phyloP scores from a whole-genome alignment of 2,329 filamentous ascomycete genomes.

The Neonectria faginata region DNA sequence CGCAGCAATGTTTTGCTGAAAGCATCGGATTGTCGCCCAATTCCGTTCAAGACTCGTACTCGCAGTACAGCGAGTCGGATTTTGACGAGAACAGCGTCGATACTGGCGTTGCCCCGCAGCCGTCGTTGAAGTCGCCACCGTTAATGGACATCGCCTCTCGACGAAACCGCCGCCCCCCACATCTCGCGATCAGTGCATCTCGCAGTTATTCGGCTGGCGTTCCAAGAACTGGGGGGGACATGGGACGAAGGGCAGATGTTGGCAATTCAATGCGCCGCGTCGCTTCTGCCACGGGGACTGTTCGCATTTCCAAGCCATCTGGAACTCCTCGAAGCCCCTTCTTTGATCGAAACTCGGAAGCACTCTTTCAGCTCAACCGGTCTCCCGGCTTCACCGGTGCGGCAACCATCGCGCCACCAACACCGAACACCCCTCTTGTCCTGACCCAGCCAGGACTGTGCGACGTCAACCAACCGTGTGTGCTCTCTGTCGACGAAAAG shows the following conservation, averaged over 20 bases:
- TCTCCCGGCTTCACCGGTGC: constrained; percentile 55
- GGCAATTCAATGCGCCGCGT: constrained; percentile 65
- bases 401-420: constrained; percentile 60
- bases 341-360: constrained; percentile 60
- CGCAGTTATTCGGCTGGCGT: constrained; percentile 57
- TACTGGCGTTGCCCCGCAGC: constrained; percentile 33
- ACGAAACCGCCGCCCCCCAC: constrained; percentile 59
- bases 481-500: constrained; percentile 49
- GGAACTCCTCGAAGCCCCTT: constrained; percentile 52
- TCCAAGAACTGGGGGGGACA: constrained; percentile 63
- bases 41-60: constrained; percentile 36
- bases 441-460: constrained; percentile 52
- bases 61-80: constrained; percentile 30
- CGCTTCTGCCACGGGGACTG: constrained; percentile 61
- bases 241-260: constrained; percentile 57
- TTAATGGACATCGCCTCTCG: constrained; percentile 66
- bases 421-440: constrained; percentile 61
- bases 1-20: constrained; percentile 40
- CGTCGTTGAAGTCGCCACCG: constrained; percentile 60
- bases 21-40: constrained; percentile 31
- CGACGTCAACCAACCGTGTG: constrained; percentile 54
- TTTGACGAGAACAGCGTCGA: constrained; percentile 35
- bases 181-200: constrained; percentile 60
- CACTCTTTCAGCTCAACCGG: constrained; percentile 56
- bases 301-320: constrained; percentile 49